A percentile compares a stretch with the other conserved stretches of the same genome.
phyloP scores from a whole-genome alignment of 345 rosid genomes.

The Barbarea vulgaris region DNA sequence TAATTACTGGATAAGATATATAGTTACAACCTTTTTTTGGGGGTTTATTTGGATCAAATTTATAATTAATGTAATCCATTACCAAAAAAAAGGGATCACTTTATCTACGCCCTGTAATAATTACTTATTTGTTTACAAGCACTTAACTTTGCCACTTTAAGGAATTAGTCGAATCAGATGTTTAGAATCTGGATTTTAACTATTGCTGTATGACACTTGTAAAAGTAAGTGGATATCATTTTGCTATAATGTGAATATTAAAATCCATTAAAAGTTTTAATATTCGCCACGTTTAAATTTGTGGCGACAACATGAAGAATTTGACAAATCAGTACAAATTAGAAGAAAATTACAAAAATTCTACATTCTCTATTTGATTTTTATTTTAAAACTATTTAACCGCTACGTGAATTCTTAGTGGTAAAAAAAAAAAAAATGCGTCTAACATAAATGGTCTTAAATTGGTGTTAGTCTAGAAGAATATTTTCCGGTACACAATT shows the following conservation, averaged over 20 bases:
- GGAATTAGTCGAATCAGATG: background rate
- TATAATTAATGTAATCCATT: constrained; percentile 17
- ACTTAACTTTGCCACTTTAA: constrained; percentile 7
- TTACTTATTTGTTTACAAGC: constrained; percentile 1
- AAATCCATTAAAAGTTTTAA: background rate
- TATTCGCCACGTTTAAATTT: background rate
- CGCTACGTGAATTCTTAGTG: background rate
- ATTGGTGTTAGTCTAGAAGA: background rate
- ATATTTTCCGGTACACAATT: background rate
- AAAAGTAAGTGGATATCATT: background rate
- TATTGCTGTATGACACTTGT: constrained; percentile 13
- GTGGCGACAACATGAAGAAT: background rate
- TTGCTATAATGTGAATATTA: background rate
- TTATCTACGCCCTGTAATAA: constrained; percentile 5
- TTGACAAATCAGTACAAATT: background rate
- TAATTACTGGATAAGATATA: constrained; percentile 18
- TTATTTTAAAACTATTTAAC: too few species aligned
- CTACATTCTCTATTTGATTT: background rate
- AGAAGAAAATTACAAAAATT: background rate
- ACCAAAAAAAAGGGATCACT: constrained; percentile 5
- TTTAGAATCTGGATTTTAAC: constrained; percentile 10
- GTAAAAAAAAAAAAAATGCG: background rate
- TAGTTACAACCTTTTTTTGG: background rate
- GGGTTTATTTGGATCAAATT: background rate
- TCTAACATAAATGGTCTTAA: background rate